A percentile compares a stretch with the other conserved stretches of the same genome.
Evolutionary conservation across 352 stramenopile genomes (phyloP).

Genomic region (Phytophthora syringae): DNA sequence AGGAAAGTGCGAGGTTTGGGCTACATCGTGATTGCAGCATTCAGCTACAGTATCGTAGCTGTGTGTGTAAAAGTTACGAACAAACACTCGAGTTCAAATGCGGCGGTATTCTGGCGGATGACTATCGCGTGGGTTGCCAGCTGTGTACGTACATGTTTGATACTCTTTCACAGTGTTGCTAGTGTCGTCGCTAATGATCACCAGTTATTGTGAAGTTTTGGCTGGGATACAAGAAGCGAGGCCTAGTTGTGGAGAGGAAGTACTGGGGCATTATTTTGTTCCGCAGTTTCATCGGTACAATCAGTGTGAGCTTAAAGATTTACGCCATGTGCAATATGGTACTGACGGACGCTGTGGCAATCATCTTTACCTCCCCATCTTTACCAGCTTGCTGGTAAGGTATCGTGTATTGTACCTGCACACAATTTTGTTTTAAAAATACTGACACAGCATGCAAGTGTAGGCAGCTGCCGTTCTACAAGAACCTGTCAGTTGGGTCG

Average conservation of each 20-base stretch:
- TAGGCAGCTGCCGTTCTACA: not conserved
- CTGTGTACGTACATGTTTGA: slow-evolving; percentile 30
- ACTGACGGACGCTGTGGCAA: slow-evolving; percentile 59
- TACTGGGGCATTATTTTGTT: not conserved
- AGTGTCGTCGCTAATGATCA: not conserved
- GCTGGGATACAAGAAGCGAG: slow-evolving; percentile 32
- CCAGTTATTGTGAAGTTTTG: slow-evolving; percentile 21
- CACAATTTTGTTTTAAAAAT: not conserved
- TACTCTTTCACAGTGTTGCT: not conserved
- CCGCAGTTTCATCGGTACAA: not conserved
- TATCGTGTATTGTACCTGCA: not conserved
- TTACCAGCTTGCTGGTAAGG: not conserved
- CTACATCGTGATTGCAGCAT: slow-evolving; percentile 53
- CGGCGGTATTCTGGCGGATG: slow-evolving; percentile 53
- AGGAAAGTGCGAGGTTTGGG: slow-evolving; percentile 34
- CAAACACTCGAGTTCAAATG: slow-evolving; percentile 39
- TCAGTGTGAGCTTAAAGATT: slow-evolving; percentile 44
- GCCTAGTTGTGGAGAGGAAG: slow-evolving; percentile 40
- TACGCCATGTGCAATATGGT: slow-evolving; percentile 67
- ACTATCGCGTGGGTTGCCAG: slow-evolving; percentile 44
- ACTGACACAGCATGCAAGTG: not conserved
- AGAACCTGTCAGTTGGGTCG: not conserved
- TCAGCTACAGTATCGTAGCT: slow-evolving; percentile 64
- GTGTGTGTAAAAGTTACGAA: slow-evolving; percentile 26
- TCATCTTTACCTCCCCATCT: slow-evolving; percentile 14